Evolutionary conservation across 2,329 filamentous ascomycete species (phyloP).

Genomic region (Microdochium trichocladiopsis): DNA sequence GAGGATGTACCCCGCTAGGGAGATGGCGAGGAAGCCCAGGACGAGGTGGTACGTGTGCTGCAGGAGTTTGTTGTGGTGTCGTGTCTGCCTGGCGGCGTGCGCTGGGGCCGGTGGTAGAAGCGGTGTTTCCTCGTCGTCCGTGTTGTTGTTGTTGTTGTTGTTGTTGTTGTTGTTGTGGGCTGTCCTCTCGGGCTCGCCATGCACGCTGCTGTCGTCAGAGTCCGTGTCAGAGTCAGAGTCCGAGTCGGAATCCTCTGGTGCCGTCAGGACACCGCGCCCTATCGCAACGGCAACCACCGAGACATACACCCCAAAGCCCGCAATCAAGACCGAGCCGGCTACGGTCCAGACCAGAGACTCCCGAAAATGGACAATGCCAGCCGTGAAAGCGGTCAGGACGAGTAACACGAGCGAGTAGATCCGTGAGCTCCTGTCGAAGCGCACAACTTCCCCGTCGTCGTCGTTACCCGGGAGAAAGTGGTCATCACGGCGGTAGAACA

Average conservation of each 20-base stretch:
- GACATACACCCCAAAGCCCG: slow-evolving; percentile 34
- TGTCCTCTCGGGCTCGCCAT: not conserved
- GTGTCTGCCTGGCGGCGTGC: not conserved
- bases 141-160: no score
- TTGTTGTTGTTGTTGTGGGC: no score
- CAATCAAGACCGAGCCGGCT: slow-evolving; percentile 24
- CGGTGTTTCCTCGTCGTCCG: not conserved
- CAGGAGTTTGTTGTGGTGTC: slow-evolving; percentile 4
- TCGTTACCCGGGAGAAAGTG: no score
- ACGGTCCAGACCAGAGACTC: slow-evolving; percentile 20
- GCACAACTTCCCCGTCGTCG: slow-evolving; percentile 8
- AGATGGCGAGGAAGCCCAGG: slow-evolving; percentile 35
- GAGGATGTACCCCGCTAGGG: slow-evolving; percentile 40
- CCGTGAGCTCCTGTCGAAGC: slow-evolving; percentile 40
- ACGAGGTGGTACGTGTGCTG: slow-evolving; percentile 26
- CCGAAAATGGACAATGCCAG: slow-evolving; percentile 20
- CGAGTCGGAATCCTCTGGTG: slow-evolving; percentile 29
- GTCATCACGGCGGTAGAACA: no score
- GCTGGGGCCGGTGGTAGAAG: not conserved
- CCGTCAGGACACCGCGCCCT: slow-evolving; percentile 28
- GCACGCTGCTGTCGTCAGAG: slow-evolving; percentile 13
- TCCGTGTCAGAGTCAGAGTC: slow-evolving; percentile 13
- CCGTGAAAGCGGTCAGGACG: slow-evolving; percentile 29
- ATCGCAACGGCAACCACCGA: slow-evolving; percentile 35
- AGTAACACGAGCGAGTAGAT: slow-evolving; percentile 36